Evolutionary conservation across 176 grass and related monocot species (phyloP).

Genomic region (Oryza brachyantha): DNA sequence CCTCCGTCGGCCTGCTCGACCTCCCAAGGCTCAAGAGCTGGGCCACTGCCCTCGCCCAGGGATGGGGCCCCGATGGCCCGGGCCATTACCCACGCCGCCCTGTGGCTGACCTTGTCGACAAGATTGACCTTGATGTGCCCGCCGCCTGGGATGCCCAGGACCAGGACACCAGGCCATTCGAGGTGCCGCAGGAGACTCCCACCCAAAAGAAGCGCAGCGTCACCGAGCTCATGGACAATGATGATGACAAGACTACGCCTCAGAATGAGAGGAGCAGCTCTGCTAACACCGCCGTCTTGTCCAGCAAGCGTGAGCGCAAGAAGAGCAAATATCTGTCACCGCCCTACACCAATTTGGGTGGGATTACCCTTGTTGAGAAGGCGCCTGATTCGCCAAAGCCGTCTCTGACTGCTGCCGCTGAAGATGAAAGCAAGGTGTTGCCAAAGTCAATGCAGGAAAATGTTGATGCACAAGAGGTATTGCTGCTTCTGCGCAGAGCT

Average conservation of each 20-base stretch:
- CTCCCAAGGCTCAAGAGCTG: slow-evolving; percentile 50
- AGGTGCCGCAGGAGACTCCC: background rate
- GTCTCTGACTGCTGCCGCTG: background rate
- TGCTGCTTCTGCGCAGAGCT: slow-evolving; percentile 23
- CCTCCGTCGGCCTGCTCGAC: slow-evolving; percentile 30
- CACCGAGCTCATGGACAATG: background rate
- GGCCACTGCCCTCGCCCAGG: slow-evolving; percentile 42
- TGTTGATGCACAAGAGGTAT: slow-evolving; percentile 15
- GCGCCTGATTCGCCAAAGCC: background rate
- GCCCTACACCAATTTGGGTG: slow-evolving; percentile 50
- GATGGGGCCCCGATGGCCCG: slow-evolving; percentile 35
- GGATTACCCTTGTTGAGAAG: background rate
- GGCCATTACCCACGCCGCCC: slow-evolving; percentile 36
- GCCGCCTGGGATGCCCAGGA: slow-evolving; percentile 13
- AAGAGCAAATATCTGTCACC: slow-evolving; percentile 85
- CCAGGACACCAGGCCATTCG: background rate
- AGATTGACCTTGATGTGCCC: slow-evolving; percentile 71
- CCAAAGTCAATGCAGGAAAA: background rate
- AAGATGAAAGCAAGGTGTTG: slow-evolving; percentile 11
- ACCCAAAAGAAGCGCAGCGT: background rate
- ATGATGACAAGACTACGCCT: background rate
- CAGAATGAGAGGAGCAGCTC: background rate
- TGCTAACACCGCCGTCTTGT: background rate
- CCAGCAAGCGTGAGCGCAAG: slow-evolving; percentile 58
- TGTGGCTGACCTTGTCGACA: slow-evolving; percentile 53